Conservation (phyloP, 768 basidiomycete species). For the Rossbeevera mucosa region DNA sequence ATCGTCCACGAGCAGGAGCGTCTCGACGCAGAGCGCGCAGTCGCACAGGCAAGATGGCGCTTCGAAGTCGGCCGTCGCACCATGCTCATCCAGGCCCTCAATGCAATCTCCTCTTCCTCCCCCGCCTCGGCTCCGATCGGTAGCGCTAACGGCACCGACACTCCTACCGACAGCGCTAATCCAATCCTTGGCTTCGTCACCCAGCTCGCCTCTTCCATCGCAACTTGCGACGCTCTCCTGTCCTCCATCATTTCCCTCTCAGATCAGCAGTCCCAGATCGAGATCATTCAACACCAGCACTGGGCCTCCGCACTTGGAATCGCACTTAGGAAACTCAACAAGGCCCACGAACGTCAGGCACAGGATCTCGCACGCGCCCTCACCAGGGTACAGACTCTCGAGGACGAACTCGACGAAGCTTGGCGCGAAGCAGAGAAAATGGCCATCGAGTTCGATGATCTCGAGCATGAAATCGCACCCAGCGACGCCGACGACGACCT, state of each 20-base stretch:
- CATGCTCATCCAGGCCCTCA: constrained; percentile 68
- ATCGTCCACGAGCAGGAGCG: constrained; percentile 58
- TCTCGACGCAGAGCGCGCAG: constrained; percentile 46
- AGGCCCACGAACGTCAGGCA: constrained; percentile 63
- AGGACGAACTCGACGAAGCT: constrained; percentile 73
- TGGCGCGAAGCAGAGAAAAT: constrained; percentile 75
- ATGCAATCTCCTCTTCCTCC: constrained; percentile 43
- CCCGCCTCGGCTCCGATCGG: constrained; percentile 21
- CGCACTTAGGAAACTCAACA: constrained; percentile 75
- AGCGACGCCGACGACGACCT: constrained; percentile 10
- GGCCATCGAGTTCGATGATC: constrained; percentile 66
- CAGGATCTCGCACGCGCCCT: constrained; percentile 49
- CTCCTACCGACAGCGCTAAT: constrained; percentile 32
- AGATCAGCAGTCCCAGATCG: constrained; percentile 64
- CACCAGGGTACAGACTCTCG: constrained; percentile 48
- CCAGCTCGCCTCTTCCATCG: constrained; percentile 58
- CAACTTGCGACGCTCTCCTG: constrained; percentile 53
- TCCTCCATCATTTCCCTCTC: constrained; percentile 53
- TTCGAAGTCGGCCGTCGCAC: constrained; percentile 63
- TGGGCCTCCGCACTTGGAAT: constrained; percentile 74
- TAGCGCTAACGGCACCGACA: not conserved
- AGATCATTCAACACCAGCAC: constrained; percentile 57
- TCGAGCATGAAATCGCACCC: constrained; percentile 36
- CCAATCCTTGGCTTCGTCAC: constrained; percentile 41
- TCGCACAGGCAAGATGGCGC: constrained; percentile 61